Evolutionary conservation across 2,329 filamentous ascomycete genomes (phyloP), one percentile per base, ranked within the genome.

Genomic region (Penicillium sp.): DNA sequence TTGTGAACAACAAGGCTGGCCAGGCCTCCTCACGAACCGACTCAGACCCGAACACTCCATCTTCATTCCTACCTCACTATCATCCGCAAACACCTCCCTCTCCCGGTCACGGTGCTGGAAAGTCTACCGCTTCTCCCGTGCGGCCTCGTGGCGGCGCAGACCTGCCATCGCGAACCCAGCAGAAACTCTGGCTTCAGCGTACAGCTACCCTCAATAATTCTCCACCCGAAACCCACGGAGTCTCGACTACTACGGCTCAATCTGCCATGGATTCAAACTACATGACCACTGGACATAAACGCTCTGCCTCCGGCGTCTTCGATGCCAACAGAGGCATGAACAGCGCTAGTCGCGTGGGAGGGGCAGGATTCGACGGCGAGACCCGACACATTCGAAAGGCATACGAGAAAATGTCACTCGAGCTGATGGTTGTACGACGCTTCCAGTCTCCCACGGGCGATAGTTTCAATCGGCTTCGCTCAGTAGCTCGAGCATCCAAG

Each of bases 161-260:
- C 44, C 66, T 70, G 6, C 68, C 66, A 16, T 77, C 75, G n/a
- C 69, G 75, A 44, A 78, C 75, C 4, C 74, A 78, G 55, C 75
- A 77, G 56, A 76, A 76, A 53, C 68, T 78, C 11, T 77, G 75
- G 71, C 66, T 78, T 38, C 74, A 78, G 52, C 70, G 75, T 41
- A 76, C 74, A 10, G 74, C 74, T 22, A 66, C 72, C 10, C 61
- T 75, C 14, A 74, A 74, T 28, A 75, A 74, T 43, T 76, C 75
- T 5, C 72, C 74, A 16, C 72, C 73, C 4, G 72, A 75, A 51
- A 54, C 60, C 13, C 69, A 72, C 62, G 70, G 69, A 22, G 56
- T 66, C 8, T 54, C 69, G 5, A 44, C 68, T 3, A 56, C 63
- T 18, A 61, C 62, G 1, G 62, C 73, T 18, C 67, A 71, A 7